Base-by-base conservation (phyloP, 345 rosid genomes). In the Salix arbutifolia region DNA sequence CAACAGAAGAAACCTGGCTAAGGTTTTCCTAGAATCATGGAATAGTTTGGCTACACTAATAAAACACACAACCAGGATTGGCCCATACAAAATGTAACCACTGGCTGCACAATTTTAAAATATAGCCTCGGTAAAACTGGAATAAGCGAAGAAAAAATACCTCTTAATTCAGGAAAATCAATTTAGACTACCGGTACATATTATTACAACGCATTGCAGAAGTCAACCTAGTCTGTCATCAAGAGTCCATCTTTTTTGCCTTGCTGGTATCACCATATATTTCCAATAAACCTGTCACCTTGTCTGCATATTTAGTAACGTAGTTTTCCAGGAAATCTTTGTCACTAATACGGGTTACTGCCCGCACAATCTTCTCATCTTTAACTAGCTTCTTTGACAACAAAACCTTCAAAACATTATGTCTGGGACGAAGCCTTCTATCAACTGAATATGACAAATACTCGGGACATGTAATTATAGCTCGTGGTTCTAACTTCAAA, bases 361-460 rank as follows among this genome's bases (percentile, higher is more conserved):
- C 16, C 50, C 5, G 50, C 50, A 46, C 42, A 33, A 50, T 0
- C 13, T n/a, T 42, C 19, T 26, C 46, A 19, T 38, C 66, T 52
- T 42, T n/a, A 17, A 80, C 65, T 77, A 80, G 81, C 38, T 74
- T 79, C 79, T 72, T 80, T n/a, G 84, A 80, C 37, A 42, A 56
- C 74, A 84, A 65, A 64, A 17, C 18, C 48, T 69, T 69, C 50
- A 80, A 23, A 46, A 80, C 76, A 62, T 58, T 68, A 35, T 80
- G 70, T 69, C 79, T 77, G 1, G 81, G 81, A 31, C 35, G 72
- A 46, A 80, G 61, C 81, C 79, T 80, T 71, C 28, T 71, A 4
- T 77, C 81, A 35, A 83, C 1, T 11, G 72, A 30, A 64, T 44
- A 65, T 53, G n/a, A 25, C n/a, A 80, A 72, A 31, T 80, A 53